Base-by-base conservation (phyloP, 345 rosid genomes). In the Brassica incana region DNA sequence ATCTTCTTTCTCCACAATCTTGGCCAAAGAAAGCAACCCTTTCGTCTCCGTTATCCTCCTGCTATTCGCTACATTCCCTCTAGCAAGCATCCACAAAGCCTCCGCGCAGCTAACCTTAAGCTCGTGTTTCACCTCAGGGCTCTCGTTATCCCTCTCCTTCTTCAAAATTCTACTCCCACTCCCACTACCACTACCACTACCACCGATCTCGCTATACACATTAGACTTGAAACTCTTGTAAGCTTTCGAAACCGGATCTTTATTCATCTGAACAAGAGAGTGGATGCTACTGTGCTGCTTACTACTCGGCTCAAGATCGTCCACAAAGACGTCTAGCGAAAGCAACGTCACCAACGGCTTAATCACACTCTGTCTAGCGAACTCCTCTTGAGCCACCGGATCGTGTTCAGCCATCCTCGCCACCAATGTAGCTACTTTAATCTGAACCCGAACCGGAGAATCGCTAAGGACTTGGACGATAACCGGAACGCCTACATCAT, bases 41-140 rank as follows among this genome's bases (percentile, higher is more conserved):
- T 92, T 95, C 0, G 99, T 95, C 81, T 95, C 99, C 0, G 97
- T 86, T 40, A 95, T 89, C 74, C 88, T 86, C 86, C 81, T 84
- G 81, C 97, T 88, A 72, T 95, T 95, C 1, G 84, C 73, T 15
- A 91, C 86, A 73, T 90, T 95, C 63, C 84, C 92, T 65, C 83
- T 87, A 2, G 97, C 92, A 48, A 95, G 90, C 97, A 86, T 92
- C 97, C 92, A 92, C 54, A 92, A 29, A 25, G 99, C 99, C 84
- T 86, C 85, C 0, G 94, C 90, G 15, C 94, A 86, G 70, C 75
- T 84, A 14, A 86, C 84, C 77, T 92, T 94, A 85, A 94, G 81
- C 86, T 80, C 78, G 36, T 65, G 83, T 82, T 87, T 92, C 60
- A 90, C 84, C 71, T 90, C 95, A 0, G 86, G 89, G 7, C 33